phyloP scores from a whole-genome alignment of 148 eudicot species.

The Rhododendron ferrugineum region DNA sequence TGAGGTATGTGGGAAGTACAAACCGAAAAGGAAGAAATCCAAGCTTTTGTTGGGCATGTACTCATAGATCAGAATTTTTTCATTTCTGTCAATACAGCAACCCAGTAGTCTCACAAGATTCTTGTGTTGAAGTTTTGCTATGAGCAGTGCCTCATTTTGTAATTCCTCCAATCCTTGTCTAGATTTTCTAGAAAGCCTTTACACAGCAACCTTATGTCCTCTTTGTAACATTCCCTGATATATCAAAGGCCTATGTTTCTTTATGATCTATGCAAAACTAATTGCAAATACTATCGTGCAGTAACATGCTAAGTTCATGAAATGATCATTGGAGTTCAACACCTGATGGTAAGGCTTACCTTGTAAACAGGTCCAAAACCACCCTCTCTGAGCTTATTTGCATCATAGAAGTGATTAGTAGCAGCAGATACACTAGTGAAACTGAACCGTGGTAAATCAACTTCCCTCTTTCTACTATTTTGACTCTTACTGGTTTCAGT shows the following conservation, averaged over 20 bases:
- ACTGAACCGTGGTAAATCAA: neutral
- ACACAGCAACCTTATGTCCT: neutral
- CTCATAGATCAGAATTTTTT: conserved; percentile 7
- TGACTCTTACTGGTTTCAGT: neutral
- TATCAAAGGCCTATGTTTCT: neutral
- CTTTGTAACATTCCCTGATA: neutral
- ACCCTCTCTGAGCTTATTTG: too few relatives aligned
- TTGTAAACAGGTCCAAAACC: too few relatives aligned
- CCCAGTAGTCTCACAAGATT: conserved; percentile 11
- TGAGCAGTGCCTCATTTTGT: neutral
- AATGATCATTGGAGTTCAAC: too few relatives aligned
- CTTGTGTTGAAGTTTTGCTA: conserved; percentile 8
- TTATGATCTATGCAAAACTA: neutral
- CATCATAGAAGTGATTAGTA: conserved; percentile 7
- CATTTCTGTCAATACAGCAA: neutral
- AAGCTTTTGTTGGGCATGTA: conserved; percentile 10
- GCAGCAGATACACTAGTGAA: neutral
- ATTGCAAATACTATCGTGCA: neutral
- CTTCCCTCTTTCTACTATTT: neutral
- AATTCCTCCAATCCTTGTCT: conserved; percentile 7
- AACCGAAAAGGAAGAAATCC: conserved; percentile 9
- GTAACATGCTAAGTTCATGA: neutral
- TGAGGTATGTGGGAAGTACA: neutral
- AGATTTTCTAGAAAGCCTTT: conserved; percentile 2
- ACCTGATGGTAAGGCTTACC: too few relatives aligned